Evolutionary conservation across 2,329 filamentous ascomycete genomes (phyloP), one percentile per base, ranked within the genome.

Genomic region (Diplocarpon rosae): DNA sequence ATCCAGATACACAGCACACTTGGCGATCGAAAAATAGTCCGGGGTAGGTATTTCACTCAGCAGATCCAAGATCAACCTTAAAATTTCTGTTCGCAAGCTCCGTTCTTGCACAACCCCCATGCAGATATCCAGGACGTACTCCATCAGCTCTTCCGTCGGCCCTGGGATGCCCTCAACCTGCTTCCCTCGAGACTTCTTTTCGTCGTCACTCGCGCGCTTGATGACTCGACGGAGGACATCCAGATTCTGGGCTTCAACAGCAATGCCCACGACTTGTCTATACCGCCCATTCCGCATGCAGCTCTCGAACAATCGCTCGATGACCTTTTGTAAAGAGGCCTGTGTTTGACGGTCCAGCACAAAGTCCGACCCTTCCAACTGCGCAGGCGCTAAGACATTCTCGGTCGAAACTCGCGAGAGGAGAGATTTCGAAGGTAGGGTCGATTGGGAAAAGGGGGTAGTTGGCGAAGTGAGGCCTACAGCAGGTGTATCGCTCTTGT

Each of bases 91-190:
- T 50, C 92, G 80, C 59, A 96, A 76, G 38, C 81, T 80, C 42
- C 90, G 79, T 67, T 98, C 92, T 66, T 96, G 92, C 14, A 98
- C 88, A 49, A 96, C 83, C 50, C 93, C 89, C 87, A 98, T 94
- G 71, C 90, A 95, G 54, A 98, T 93, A 55, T 89, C 80, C 50
- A 98, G 69, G 15, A 92, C 84, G 60, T 98, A 98, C 56, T 98
- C 92, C 82, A 98, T 92, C 46, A 98, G 68, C 62, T 96, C 90
- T 62, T 96, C 89, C 14, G 87, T 83, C 24, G 81, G 77, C 3
- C 76, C 73, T 39, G 69, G 66, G 16, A 69, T 68, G 14, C 65
- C 66, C 52, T 79, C 76, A 3, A 63, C 64, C 31, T 69, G 65
- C 61, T 81, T 78, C 60, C 72, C 73, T 60, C 72, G 73, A 55